Evolutionary conservation across 805 yeast genomes (phyloP).

Genomic region (Yarrowia bubula): DNA sequence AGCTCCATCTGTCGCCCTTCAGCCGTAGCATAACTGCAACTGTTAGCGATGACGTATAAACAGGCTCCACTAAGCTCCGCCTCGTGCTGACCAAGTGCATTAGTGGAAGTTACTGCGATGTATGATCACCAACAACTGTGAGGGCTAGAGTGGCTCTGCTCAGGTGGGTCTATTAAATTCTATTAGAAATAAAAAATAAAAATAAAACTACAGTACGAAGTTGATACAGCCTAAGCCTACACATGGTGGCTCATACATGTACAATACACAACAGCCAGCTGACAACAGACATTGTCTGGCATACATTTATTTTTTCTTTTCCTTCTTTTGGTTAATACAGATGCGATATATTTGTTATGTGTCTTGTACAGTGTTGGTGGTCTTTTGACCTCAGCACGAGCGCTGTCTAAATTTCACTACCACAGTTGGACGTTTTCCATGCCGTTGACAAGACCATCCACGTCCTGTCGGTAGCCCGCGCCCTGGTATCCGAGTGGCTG

Average conservation of each 20-base stretch:
- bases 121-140: no score
- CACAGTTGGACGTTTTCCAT: slow-evolving; percentile 24
- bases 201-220: no score
- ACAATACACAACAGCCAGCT: no score
- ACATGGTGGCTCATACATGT: no score
- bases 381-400: not conserved
- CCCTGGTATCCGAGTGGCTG: slow-evolving; percentile 16
- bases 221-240: no score
- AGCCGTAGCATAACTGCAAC: not conserved
- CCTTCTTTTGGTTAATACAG: slow-evolving; percentile 1
- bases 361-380: slow-evolving; percentile 11
- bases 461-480: slow-evolving; percentile 15
- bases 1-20: not conserved
- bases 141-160: no score
- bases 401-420: slow-evolving; percentile 3
- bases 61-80: not conserved
- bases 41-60: not conserved
- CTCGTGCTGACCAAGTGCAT: not conserved
- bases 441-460: slow-evolving; percentile 22
- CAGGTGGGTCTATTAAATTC: no score
- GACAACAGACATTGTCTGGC: no score
- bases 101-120: no score
- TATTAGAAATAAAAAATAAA: no score
- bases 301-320: no score
- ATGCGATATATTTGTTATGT: slow-evolving; percentile 21